These are phyloP conservation scores for Cicer judaicum DNA, from an alignment of 306 rosid species.

Conservation along the genomic window DNA sequence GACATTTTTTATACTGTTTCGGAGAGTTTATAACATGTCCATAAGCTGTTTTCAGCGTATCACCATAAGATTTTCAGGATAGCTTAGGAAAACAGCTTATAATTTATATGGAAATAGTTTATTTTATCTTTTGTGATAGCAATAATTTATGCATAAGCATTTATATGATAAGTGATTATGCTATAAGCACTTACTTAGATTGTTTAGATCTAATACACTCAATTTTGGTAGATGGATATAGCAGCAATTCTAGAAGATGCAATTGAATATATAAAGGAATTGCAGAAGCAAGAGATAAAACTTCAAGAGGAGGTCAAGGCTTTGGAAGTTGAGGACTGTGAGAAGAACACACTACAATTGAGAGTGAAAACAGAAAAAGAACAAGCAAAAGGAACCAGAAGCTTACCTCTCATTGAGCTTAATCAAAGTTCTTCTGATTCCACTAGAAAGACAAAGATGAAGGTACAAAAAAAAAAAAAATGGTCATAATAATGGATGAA, in stretches of 20 bases:
- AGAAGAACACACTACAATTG: slow-evolving; percentile 40
- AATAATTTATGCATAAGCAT: too few relatives aligned
- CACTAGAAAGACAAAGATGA: slow-evolving; percentile 39
- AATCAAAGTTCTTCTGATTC: slow-evolving; percentile 43
- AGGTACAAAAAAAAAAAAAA: slow-evolving; percentile 46
- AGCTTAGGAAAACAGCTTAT: too few relatives aligned
- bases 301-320: slow-evolving; percentile 57
- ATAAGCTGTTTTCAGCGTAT: too few relatives aligned
- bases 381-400: slow-evolving; percentile 37
- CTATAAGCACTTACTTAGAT: too few relatives aligned
- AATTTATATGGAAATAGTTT: too few relatives aligned
- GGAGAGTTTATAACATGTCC: too few relatives aligned
- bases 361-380: slow-evolving; percentile 34
- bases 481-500: neutral
- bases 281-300: slow-evolving; percentile 53
- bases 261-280: slow-evolving; percentile 66
- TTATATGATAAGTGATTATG: too few relatives aligned
- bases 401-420: slow-evolving; percentile 38
- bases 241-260: slow-evolving; percentile 74
- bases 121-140: too few relatives aligned
- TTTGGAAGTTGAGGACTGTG: slow-evolving; percentile 58
- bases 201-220: neutral
- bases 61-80: too few relatives aligned
- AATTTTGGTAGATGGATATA: slow-evolving; percentile 70
- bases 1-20: too few relatives aligned